phyloP scores from a whole-genome alignment of 73 alveolate genomes.

The Paramecium primaurelia region DNA sequence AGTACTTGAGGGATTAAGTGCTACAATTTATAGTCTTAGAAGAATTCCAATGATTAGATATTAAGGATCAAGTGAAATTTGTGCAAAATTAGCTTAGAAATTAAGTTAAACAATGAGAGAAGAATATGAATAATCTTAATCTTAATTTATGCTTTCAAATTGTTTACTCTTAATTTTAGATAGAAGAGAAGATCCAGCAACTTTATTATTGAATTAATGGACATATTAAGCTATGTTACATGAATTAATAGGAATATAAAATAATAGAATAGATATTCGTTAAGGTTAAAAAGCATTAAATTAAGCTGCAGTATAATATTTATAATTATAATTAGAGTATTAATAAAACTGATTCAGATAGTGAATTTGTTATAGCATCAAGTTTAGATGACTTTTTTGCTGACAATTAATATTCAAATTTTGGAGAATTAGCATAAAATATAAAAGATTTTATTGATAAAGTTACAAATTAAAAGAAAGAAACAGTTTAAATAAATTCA shows the following conservation, averaged over 20 bases:
- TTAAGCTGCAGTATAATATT: neutral
- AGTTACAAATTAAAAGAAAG: conserved; percentile 40
- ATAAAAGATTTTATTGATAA: conserved; percentile 74
- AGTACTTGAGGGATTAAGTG: conserved; percentile 44
- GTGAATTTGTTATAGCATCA: conserved; percentile 42
- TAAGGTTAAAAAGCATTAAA: conserved; percentile 61
- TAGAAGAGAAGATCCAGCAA: conserved; percentile 99
- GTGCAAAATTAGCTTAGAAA: conserved; percentile 44
- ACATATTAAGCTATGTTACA: conserved; percentile 99
- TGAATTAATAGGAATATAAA: conserved; percentile 94
- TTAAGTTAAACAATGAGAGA: conserved; percentile 39
- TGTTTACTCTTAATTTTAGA: conserved; percentile 81
- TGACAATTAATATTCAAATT: conserved; percentile 81
- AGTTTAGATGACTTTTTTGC: conserved; percentile 68
- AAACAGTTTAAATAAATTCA: conserved; percentile 47
- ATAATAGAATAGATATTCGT: conserved; percentile 89
- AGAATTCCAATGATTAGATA: conserved; percentile 60
- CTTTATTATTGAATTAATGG: conserved; percentile 99
- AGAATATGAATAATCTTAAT: conserved; percentile 47
- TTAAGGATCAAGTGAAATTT: conserved; percentile 48
- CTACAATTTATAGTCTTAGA: conserved; percentile 21
- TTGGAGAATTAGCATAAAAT: conserved; percentile 90
- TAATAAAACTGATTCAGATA: conserved; percentile 52
- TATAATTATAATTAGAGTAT: neutral
- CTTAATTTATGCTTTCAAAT: conserved; percentile 34